These are phyloP conservation scores for Obelidium mucronatum DNA, from an alignment of 192 early-diverging fungal genomes.

Conservation along the genomic window DNA sequence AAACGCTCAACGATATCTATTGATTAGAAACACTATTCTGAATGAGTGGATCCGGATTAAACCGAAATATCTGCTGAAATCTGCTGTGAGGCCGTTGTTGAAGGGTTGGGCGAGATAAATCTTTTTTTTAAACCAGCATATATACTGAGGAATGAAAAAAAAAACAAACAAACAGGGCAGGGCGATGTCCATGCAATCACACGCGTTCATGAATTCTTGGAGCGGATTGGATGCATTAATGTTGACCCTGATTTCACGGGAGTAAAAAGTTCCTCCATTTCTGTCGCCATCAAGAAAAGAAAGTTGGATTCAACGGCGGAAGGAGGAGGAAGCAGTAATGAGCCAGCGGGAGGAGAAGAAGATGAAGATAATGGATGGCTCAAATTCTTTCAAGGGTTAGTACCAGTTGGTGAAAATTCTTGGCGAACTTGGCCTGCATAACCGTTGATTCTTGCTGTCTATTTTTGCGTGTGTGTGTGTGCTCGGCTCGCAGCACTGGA, in stretches of 20 bases:
- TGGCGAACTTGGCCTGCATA: too few species aligned
- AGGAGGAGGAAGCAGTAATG: slow-evolving; percentile 1
- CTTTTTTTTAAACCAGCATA: too few species aligned
- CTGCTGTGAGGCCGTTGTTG: slow-evolving; percentile 74
- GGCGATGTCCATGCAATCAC: slow-evolving; percentile 94
- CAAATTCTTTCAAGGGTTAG: slow-evolving; percentile 12
- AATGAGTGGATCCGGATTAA: slow-evolving; percentile 70
- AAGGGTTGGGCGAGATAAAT: too few species aligned
- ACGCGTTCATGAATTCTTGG: slow-evolving; percentile 85
- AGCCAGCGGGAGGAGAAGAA: not conserved
- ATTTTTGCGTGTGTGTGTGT: too few species aligned
- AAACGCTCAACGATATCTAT: slow-evolving; percentile 87
- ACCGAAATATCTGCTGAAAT: slow-evolving; percentile 84
- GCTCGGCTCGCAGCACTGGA: too few species aligned
- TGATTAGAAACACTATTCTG: slow-evolving; percentile 89
- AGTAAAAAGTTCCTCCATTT: not conserved
- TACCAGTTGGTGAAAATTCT: not conserved
- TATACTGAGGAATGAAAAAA: too few species aligned
- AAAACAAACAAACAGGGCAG: too few species aligned
- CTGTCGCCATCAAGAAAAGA: not conserved
- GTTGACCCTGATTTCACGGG: slow-evolving; percentile 43
- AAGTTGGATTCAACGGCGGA: not conserved
- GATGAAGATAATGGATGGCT: slow-evolving; percentile 33
- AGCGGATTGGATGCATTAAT: slow-evolving; percentile 81
- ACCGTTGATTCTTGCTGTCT: too few species aligned